Percentiles rank a stretch among this genome's conserved stretches.
These are phyloP conservation scores for Ustilago bromivora DNA, from an alignment of 1,284 basidiomycete species.

Conservation along the genomic window DNA sequence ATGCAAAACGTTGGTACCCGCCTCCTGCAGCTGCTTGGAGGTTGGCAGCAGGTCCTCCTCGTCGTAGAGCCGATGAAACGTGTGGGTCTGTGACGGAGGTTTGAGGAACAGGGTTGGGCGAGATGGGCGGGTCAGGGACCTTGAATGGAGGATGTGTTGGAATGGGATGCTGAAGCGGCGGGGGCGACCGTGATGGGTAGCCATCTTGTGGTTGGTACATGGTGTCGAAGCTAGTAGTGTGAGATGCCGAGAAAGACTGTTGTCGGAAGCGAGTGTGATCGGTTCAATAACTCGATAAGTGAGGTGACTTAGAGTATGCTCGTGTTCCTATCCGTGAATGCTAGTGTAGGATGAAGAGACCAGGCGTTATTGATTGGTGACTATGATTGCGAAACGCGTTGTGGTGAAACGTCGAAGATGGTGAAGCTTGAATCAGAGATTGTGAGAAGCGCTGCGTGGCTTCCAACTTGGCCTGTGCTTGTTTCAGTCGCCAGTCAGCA, in stretches of 20 bases:
- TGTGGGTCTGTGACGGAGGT: slow-evolving; percentile 43
- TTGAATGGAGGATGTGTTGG: slow-evolving; percentile 66
- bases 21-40: slow-evolving; percentile 34
- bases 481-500: slow-evolving; percentile 15
- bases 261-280: background rate
- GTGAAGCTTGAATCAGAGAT: background rate
- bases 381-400: background rate
- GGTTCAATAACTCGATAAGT: background rate
- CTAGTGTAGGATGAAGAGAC: background rate
- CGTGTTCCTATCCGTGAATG: background rate
- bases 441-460: background rate
- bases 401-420: background rate
- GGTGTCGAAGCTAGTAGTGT: background rate
- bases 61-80: slow-evolving; percentile 31
- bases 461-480: slow-evolving; percentile 20
- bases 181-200: slow-evolving; percentile 51
- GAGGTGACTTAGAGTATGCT: background rate
- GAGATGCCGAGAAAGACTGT: no score
- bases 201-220: slow-evolving; percentile 55
- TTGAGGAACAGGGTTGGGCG: slow-evolving; percentile 45
- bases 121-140: slow-evolving; percentile 60
- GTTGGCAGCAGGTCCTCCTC: slow-evolving; percentile 35
- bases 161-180: slow-evolving; percentile 68
- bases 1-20: slow-evolving; percentile 51
- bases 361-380: background rate